Conservation (phyloP, 179 eudicot genomes). For the Nepenthes alata region DNA sequence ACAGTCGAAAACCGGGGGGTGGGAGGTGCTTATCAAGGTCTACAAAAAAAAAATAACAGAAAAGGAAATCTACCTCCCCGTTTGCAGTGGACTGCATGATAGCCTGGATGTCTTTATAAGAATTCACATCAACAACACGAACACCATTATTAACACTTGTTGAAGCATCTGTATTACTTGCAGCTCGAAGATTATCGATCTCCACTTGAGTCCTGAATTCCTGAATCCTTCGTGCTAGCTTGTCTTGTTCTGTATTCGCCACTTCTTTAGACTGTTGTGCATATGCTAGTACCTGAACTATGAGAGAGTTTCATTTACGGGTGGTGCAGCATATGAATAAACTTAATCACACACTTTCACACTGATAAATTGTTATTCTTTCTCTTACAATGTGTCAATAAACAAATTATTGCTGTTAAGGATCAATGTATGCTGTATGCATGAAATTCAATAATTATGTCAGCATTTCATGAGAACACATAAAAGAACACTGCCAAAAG, state of each 20-base stretch:
- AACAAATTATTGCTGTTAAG: too few relatives aligned
- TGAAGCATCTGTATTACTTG: slow-evolving; percentile 40
- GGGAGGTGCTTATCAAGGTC: neutral
- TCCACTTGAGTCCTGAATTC: slow-evolving; percentile 83
- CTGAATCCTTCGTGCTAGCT: slow-evolving; percentile 81
- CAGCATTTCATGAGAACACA: too few relatives aligned
- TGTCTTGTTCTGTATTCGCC: slow-evolving; percentile 73
- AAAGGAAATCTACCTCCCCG: slow-evolving; percentile 49
- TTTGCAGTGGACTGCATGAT: slow-evolving; percentile 66
- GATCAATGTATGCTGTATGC: too few relatives aligned
- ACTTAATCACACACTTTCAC: too few relatives aligned
- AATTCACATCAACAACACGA: slow-evolving; percentile 46
- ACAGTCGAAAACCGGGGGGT: neutral
- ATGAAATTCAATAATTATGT: too few relatives aligned
- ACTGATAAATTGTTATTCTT: too few relatives aligned
- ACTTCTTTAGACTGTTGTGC: slow-evolving; percentile 91
- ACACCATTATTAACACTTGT: slow-evolving; percentile 38
- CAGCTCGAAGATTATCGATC: slow-evolving; percentile 50
- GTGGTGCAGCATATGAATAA: too few relatives aligned
- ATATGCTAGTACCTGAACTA: slow-evolving; percentile 71
- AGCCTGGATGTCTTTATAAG: slow-evolving; percentile 56
- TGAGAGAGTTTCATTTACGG: slow-evolving; percentile 3
- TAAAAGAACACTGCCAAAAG: too few relatives aligned
- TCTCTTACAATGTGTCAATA: too few relatives aligned
- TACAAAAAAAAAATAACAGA: neutral